These are phyloP conservation scores for Phylloboletellus chloephorus DNA, from an alignment of 1,284 basidiomycete genomes.

Conservation along the genomic window DNA sequence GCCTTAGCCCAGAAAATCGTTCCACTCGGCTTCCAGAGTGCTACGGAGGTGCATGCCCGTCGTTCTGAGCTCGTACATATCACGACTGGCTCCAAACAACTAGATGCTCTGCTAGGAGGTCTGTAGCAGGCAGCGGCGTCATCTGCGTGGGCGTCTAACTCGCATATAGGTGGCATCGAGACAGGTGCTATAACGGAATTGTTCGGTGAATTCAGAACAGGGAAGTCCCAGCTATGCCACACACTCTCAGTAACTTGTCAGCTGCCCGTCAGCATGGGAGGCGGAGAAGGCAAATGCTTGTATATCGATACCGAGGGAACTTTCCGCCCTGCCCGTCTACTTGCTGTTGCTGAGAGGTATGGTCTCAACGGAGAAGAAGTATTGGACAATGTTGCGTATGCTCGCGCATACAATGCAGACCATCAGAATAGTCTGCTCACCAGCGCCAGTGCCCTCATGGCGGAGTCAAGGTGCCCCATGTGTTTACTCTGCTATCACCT, in stretches of 20 bases:
- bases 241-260: conserved; percentile 98
- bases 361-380: conserved; percentile 97
- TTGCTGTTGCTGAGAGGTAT: conserved; percentile 93
- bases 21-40: conserved; percentile 96
- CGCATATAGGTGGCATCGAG: conserved; percentile 80
- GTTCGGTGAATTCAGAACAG: conserved; percentile 98
- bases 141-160: conserved; percentile 12
- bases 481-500: conserved; percentile 1
- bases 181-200: conserved; percentile 98
- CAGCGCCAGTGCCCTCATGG: conserved; percentile 94
- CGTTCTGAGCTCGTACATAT: conserved; percentile 97
- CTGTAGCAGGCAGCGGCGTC: conserved; percentile 22
- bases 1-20: conserved; percentile 89
- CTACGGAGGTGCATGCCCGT: conserved; percentile 93
- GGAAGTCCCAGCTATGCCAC: conserved; percentile 98
- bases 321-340: conserved; percentile 92
- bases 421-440: conserved; percentile 91
- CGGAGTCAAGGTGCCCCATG: conserved; percentile 77
- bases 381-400: conserved; percentile 97
- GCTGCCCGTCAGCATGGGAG: conserved; percentile 95
- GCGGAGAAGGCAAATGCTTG: conserved; percentile 97
- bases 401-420: conserved; percentile 97
- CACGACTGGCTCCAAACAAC: conserved; percentile 93
- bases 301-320: conserved; percentile 99
- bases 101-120: conserved; percentile 96